Base-by-base conservation (phyloP, 768 basidiomycete genomes). In the Phlegmacium glaucopus region DNA sequence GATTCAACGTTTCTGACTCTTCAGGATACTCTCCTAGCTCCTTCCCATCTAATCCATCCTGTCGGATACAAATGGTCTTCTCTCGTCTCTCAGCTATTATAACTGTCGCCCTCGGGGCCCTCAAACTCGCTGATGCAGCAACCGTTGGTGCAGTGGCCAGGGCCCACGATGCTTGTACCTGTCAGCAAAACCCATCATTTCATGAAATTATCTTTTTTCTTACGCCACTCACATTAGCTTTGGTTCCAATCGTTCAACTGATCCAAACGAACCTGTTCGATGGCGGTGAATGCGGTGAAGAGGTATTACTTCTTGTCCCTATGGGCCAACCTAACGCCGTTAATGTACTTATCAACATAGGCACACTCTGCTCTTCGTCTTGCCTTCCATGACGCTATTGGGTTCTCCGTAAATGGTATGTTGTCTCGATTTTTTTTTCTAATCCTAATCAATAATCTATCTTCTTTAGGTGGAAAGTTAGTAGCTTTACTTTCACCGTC, bases 251-350 rank as follows among this genome's bases (percentile, higher is more conserved):
- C 34, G 47, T 48, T 32, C 26, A 61, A 57, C 56, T 61, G 49
- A 42, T 65, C 16, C 61, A 63, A 44, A 39, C 54, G 35, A 59
- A 49, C 39, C 52, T 65, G 26, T 64, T 64, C 53, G 58, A 62
- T 22, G 45, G 45, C 28, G 55, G 55, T 30, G 52, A 61, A 44
- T 65, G 64, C 46, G 60, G 62, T 26, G 62, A 64, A 45, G 55
- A 59, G 30, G 61, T 60, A 7, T 63, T 44, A 63, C 32, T 25
- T 16, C 9, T 11, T 32, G 26, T 7, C 18, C 16, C 22, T 1
- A 15, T 13, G 37, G 41, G 38, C 35, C 32, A 42, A 45, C 22
- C 13, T 27, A n/a, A n/a, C 36, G 51, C 47, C 47, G 28, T 45
- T 18, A n/a, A n/a, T n/a, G n/a, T n/a, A n/a, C n/a, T n/a, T n/a